phyloP scores from a whole-genome alignment of 441 rosid species.

The Isatis lusitanica region DNA sequence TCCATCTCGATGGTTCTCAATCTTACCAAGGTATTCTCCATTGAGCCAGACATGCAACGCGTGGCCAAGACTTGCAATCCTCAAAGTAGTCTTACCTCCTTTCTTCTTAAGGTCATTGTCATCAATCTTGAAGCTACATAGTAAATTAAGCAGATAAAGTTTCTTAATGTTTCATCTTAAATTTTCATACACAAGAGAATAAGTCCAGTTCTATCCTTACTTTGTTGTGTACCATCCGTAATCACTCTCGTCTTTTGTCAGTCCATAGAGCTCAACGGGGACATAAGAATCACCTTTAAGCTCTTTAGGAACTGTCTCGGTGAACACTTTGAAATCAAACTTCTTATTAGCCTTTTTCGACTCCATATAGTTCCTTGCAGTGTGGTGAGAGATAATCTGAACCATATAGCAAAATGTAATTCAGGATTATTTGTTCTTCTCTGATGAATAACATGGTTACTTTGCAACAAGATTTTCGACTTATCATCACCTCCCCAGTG shows the following conservation, averaged over 20 bases:
- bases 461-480: not conserved
- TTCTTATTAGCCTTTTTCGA: slow-evolving; percentile 52
- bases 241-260: slow-evolving; percentile 69
- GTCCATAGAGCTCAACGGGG: slow-evolving; percentile 58
- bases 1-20: not conserved
- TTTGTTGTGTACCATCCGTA: slow-evolving; percentile 74
- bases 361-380: slow-evolving; percentile 53
- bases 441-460: not conserved
- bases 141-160: not conserved
- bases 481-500: slow-evolving; percentile 39
- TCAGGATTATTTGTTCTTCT: not conserved
- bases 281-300: slow-evolving; percentile 17
- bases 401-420: not conserved
- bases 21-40: slow-evolving; percentile 70
- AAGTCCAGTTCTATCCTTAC: slow-evolving; percentile 28
- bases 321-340: slow-evolving; percentile 50
- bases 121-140: slow-evolving; percentile 48
- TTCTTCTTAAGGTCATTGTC: slow-evolving; percentile 47
- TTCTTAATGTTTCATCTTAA: not conserved
- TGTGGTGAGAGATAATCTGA: slow-evolving; percentile 77
- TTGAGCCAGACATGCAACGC: slow-evolving; percentile 72
- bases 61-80: slow-evolving; percentile 86
- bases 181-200: not conserved
- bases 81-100: slow-evolving; percentile 45
- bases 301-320: slow-evolving; percentile 43